phyloP scores from a whole-genome alignment of 768 basidiomycete species.

The Pisolithus sp. region DNA sequence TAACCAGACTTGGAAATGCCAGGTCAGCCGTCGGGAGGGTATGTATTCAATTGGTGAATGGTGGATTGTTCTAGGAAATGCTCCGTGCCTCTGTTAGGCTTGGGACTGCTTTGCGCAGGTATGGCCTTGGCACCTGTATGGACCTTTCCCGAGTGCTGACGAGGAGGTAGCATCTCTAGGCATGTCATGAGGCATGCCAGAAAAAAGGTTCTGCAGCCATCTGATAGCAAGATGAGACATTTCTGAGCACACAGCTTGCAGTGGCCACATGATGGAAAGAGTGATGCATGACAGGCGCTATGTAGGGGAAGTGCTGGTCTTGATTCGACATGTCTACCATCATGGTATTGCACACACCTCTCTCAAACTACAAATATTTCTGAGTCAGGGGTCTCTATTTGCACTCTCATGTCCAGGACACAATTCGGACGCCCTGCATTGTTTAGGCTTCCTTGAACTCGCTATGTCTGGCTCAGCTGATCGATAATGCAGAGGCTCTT shows the following conservation, averaged over 20 bases:
- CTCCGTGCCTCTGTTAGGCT: too few relatives aligned
- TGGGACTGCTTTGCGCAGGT: too few relatives aligned
- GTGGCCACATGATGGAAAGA: too few relatives aligned
- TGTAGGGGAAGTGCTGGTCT: too few relatives aligned
- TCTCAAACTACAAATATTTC: too few relatives aligned
- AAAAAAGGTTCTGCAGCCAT: conserved; percentile 58
- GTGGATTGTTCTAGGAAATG: too few relatives aligned
- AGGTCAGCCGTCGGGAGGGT: not conserved
- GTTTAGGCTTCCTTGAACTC: conserved; percentile 81
- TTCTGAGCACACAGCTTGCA: not conserved
- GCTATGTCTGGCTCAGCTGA: conserved; percentile 78
- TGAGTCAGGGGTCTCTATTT: conserved; percentile 85
- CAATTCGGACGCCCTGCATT: conserved; percentile 64
- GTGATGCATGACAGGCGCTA: too few relatives aligned
- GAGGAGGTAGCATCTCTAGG: conserved; percentile 43
- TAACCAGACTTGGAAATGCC: conserved; percentile 33
- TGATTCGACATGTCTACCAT: too few relatives aligned
- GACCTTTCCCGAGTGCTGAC: conserved; percentile 18
- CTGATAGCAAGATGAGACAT: not conserved
- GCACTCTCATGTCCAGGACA: conserved; percentile 68
- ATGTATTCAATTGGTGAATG: too few relatives aligned
- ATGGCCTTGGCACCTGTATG: too few relatives aligned
- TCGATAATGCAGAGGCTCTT: conserved; percentile 81
- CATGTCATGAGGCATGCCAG: conserved; percentile 45
- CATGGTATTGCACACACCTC: too few relatives aligned